Conservation (phyloP, 2,329 filamentous ascomycete genomes). For the Ploettnerulaceae sp. region DNA sequence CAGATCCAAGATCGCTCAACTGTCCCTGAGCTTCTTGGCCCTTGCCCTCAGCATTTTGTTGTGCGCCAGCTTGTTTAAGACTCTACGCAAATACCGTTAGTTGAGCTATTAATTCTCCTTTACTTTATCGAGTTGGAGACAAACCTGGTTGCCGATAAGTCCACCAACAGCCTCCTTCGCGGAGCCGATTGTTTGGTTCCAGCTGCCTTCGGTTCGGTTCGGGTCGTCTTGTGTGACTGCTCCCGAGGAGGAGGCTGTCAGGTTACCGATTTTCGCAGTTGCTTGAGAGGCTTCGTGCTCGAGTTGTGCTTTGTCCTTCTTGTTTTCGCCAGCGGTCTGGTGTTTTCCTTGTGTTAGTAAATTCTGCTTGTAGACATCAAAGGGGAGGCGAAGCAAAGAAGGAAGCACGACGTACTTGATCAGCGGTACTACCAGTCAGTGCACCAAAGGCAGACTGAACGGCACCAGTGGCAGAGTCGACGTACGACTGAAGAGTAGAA, state of each 20-base stretch:
- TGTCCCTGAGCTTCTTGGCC: constrained; percentile 80
- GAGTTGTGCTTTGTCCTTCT: constrained; percentile 60
- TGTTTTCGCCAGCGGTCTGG: constrained; percentile 33
- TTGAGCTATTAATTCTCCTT: background rate
- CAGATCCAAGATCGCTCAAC: constrained; percentile 66
- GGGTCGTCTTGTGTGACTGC: constrained; percentile 67
- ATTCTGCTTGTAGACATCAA: background rate
- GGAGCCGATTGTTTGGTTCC: constrained; percentile 85
- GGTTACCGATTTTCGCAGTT: constrained; percentile 67
- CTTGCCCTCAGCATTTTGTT: constrained; percentile 78
- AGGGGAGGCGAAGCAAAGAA: background rate
- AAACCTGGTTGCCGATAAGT: constrained; percentile 66
- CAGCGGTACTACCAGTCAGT: constrained; percentile 65
- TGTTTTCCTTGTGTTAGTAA: background rate
- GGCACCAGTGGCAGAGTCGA: constrained; percentile 68
- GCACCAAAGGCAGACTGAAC: constrained; percentile 68
- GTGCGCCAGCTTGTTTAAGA: constrained; percentile 66
- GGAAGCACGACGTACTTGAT: constrained; percentile 53
- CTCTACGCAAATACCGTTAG: constrained; percentile 37
- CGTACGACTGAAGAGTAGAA: constrained; percentile 74
- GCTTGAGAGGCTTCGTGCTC: constrained; percentile 73
- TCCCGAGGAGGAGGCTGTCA: constrained; percentile 64
- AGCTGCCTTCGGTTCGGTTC: constrained; percentile 66
- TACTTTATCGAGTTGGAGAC: constrained; percentile 15
- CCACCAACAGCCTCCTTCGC: constrained; percentile 79